A percentile compares a stretch with the other conserved stretches of the same genome.
Evolutionary conservation across 352 stramenopile species (phyloP).

Genomic region (Phytophthora agathidicida): DNA sequence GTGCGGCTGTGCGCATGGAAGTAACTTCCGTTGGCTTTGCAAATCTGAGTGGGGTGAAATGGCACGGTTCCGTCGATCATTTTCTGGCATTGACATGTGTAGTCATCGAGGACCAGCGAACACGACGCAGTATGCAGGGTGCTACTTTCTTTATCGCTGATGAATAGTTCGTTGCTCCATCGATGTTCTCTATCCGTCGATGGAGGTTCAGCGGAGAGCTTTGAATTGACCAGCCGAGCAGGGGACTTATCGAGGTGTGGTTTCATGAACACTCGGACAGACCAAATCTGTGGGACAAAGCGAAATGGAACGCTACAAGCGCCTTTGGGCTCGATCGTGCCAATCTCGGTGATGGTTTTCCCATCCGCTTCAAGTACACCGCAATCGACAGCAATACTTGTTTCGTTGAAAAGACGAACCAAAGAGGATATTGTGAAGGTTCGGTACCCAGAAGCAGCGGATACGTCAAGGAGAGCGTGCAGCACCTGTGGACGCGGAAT

Average conservation of each 20-base stretch:
- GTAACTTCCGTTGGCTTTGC: constrained; percentile 71
- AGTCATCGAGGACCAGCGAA: constrained; percentile 73
- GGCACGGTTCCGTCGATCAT: constrained; percentile 81
- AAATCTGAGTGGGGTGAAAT: constrained; percentile 75
- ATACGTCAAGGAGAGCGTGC: constrained; percentile 81
- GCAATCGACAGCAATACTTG: constrained; percentile 58
- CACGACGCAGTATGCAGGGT: constrained; percentile 66
- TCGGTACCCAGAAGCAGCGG: constrained; percentile 64
- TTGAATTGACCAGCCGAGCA: background rate
- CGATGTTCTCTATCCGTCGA: constrained; percentile 52
- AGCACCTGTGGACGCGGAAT: constrained; percentile 31
- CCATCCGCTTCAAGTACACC: constrained; percentile 63
- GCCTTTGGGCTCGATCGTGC: constrained; percentile 65
- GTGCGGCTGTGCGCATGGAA: constrained; percentile 69
- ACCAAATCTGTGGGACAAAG: constrained; percentile 57
- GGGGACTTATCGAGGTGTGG: constrained; percentile 38
- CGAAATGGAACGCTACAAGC: constrained; percentile 73
- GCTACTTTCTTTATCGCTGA: constrained; percentile 71
- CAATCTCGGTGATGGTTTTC: constrained; percentile 62
- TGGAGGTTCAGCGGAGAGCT: constrained; percentile 19
- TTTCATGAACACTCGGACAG: constrained; percentile 68
- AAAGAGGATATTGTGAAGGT: constrained; percentile 84
- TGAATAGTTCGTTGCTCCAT: constrained; percentile 86
- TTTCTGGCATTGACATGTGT: constrained; percentile 75
- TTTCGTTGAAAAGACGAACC: constrained; percentile 81